phyloP scores from a whole-genome alignment of 1,139 yeast genomes.

The Lodderomyces elongisporus region DNA sequence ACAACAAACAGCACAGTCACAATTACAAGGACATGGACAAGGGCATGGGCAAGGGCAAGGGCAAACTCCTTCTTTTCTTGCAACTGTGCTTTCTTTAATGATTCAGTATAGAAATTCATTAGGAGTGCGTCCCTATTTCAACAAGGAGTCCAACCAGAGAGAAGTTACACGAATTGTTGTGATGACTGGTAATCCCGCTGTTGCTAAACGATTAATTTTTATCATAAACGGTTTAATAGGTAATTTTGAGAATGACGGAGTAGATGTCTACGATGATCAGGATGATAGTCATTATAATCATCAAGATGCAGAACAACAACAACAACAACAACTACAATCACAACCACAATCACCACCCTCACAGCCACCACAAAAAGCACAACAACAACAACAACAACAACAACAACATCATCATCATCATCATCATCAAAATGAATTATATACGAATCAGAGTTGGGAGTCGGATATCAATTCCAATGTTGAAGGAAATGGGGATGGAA shows the following conservation, averaged over 20 bases:
- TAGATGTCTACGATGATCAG: no score
- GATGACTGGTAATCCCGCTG: slow-evolving; percentile 57
- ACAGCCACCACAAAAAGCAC: slow-evolving; percentile 14
- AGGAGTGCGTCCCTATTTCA: slow-evolving; percentile 27
- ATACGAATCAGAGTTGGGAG: background rate
- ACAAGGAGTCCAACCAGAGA: slow-evolving; percentile 15
- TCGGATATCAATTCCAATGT: background rate
- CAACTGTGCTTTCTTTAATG: slow-evolving; percentile 42
- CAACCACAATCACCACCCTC: slow-evolving; percentile 12
- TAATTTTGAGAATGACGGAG: no score
- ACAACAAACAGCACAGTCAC: no score
- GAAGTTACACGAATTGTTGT: slow-evolving; percentile 47
- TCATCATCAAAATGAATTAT: no score
- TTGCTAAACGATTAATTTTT: slow-evolving; percentile 55
- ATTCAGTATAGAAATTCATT: slow-evolving; percentile 36
- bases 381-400: no score
- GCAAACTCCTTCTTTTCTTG: slow-evolving; percentile 25
- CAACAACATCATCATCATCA: no score
- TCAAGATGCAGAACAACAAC: slow-evolving; percentile 23
- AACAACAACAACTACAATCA: slow-evolving; percentile 23
- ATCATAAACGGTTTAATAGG: slow-evolving; percentile 49
- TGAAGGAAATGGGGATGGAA: no score
- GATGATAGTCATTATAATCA: slow-evolving; percentile 24
- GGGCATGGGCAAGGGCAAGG: slow-evolving; percentile 3
- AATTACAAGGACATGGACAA: no score